A percentile compares a stretch with the other conserved stretches of the same genome.
phyloP scores from a whole-genome alignment of 441 rosid genomes.

The Erodium trifolium region DNA sequence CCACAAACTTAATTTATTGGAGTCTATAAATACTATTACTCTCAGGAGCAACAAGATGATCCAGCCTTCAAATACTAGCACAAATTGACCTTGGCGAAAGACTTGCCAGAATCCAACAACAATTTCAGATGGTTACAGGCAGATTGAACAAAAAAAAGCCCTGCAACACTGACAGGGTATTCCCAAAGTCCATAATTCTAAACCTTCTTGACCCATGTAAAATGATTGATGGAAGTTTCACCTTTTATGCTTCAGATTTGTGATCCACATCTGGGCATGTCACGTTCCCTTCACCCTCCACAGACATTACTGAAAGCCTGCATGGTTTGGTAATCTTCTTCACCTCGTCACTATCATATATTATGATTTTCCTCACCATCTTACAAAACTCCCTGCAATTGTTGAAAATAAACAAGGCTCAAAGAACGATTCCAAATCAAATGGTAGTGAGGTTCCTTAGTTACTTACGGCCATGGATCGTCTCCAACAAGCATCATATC shows the following conservation, averaged over 20 bases:
- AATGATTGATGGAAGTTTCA: background rate
- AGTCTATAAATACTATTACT: too few relatives aligned
- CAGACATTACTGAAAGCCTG: conserved; percentile 37
- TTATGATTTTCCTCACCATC: conserved; percentile 72
- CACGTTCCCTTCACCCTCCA: conserved; percentile 35
- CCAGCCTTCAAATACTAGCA: too few relatives aligned
- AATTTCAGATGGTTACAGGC: background rate
- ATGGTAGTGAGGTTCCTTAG: background rate
- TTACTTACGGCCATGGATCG: conserved; percentile 83
- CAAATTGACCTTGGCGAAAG: too few relatives aligned
- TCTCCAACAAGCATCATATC: conserved; percentile 88
- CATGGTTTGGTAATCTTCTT: conserved; percentile 47
- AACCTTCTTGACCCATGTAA: background rate
- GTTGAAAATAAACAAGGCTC: background rate
- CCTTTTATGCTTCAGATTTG: conserved; percentile 23
- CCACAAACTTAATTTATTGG: too few relatives aligned
- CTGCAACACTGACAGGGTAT: background rate
- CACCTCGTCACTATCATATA: conserved; percentile 59
- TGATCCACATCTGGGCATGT: conserved; percentile 41
- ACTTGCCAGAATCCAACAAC: too few relatives aligned
- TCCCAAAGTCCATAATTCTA: background rate
- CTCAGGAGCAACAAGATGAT: too few relatives aligned
- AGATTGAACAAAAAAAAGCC: background rate
- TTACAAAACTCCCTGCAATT: conserved; percentile 77
- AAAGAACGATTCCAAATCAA: background rate